Percentiles rank a stretch among this genome's conserved stretches.
These are phyloP conservation scores for Vitis cinerea DNA, from an alignment of 164 flowering plant genomes.

Conservation along the genomic window DNA sequence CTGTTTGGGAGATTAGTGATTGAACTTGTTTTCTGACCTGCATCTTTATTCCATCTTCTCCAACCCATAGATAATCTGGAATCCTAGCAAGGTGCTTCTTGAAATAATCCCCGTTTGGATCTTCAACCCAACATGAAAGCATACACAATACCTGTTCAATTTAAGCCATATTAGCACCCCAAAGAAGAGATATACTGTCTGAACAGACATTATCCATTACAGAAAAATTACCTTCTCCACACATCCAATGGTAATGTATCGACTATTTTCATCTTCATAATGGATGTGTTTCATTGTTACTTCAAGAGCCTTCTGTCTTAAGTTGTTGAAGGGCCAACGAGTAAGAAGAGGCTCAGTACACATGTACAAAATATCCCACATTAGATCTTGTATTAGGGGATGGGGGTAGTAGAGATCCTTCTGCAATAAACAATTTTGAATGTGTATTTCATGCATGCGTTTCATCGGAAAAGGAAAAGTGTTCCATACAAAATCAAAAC, in stretches of 20 bases:
- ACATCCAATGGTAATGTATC: slow-evolving; percentile 46
- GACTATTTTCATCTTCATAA: slow-evolving; percentile 48
- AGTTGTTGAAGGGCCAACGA: slow-evolving; percentile 41
- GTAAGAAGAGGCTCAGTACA: slow-evolving; percentile 17
- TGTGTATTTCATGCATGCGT: no score
- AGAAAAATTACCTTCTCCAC: slow-evolving; percentile 26
- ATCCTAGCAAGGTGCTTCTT: slow-evolving; percentile 55
- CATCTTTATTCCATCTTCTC: slow-evolving; percentile 57
- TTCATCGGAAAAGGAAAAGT: no score
- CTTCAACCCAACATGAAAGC: slow-evolving; percentile 63
- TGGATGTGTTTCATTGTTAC: slow-evolving; percentile 40
- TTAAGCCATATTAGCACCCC: background rate
- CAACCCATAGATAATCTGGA: slow-evolving; percentile 52
- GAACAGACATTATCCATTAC: background rate
- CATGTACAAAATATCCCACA: no score
- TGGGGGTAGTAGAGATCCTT: no score
- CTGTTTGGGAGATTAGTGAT: no score
- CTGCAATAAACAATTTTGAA: no score
- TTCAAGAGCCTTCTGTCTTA: slow-evolving; percentile 38
- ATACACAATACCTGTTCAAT: slow-evolving; percentile 33
- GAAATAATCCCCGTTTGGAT: slow-evolving; percentile 43
- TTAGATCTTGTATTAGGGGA: no score
- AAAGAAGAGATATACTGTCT: background rate
- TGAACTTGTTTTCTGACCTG: slow-evolving; percentile 16
- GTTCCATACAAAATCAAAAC: no score